Percentiles rank a stretch among this genome's conserved stretches.
Evolutionary conservation across 768 basidiomycete genomes (phyloP).

Genomic region (Postia placenta): DNA sequence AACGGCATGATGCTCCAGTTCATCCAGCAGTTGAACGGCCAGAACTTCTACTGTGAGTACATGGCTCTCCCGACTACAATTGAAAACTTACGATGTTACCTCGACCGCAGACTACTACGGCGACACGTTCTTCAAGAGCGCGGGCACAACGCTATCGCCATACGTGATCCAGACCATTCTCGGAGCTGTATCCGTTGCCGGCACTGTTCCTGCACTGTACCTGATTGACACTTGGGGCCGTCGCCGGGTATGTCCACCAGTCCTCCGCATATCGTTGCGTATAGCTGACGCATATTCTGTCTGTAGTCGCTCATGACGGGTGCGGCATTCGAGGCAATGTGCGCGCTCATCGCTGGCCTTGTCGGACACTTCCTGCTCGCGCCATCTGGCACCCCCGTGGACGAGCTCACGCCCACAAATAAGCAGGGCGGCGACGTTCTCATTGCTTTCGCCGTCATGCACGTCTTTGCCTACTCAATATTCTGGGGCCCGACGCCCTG

Average conservation of each 20-base stretch:
- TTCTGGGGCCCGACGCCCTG: conserved; percentile 74
- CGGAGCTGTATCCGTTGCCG: conserved; percentile 68
- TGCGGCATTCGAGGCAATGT: conserved; percentile 51
- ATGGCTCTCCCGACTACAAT: neutral
- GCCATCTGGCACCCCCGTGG: conserved; percentile 39
- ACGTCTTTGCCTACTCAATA: conserved; percentile 63
- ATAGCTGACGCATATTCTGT: neutral
- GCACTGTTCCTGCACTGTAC: conserved; percentile 63
- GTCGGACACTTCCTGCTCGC: conserved; percentile 68
- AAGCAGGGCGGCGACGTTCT: conserved; percentile 56
- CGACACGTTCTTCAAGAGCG: conserved; percentile 58
- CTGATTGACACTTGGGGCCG: conserved; percentile 76
- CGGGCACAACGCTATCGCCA: conserved; percentile 41
- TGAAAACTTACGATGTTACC: conserved; percentile 16
- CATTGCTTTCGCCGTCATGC: conserved; percentile 74
- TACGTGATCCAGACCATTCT: conserved; percentile 74
- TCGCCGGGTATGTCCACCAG: conserved; percentile 38
- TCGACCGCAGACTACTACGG: conserved; percentile 64
- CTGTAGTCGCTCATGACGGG: conserved; percentile 59
- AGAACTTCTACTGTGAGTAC: conserved; percentile 70
- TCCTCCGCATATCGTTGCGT: neutral
- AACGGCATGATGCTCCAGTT: conserved; percentile 86
- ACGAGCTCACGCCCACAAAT: conserved; percentile 48
- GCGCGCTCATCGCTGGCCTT: conserved; percentile 61
- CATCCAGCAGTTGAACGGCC: conserved; percentile 75